These are phyloP conservation scores for Tolypocladium nubicola DNA, from an alignment of 2,329 filamentous ascomycete genomes.

Conservation along the genomic window DNA sequence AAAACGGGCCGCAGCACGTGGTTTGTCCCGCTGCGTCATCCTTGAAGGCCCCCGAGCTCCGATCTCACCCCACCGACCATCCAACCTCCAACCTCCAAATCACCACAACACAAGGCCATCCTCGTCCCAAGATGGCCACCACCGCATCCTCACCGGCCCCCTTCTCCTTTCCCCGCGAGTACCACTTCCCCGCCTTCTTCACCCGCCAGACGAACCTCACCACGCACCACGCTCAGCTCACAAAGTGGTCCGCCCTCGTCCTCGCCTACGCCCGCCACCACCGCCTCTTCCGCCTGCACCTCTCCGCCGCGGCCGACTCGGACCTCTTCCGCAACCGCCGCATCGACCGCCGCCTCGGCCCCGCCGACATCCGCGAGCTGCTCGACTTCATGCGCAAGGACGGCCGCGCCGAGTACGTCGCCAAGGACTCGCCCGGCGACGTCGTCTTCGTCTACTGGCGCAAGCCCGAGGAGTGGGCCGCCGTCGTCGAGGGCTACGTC, in stretches of 20 bases:
- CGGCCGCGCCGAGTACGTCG: slow-evolving; percentile 57
- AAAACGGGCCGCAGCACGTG: not conserved
- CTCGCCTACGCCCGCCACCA: slow-evolving; percentile 74
- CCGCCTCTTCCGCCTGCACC: slow-evolving; percentile 63
- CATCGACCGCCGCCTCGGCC: slow-evolving; percentile 39
- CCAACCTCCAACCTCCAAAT: not conserved
- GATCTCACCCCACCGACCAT: not conserved
- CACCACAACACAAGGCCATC: not conserved
- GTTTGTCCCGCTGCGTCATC: not conserved
- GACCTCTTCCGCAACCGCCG: slow-evolving; percentile 47
- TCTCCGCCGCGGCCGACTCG: slow-evolving; percentile 44
- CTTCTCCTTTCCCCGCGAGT: slow-evolving; percentile 52
- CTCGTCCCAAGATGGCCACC: not conserved
- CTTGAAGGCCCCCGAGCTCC: no score
- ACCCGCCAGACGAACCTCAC: slow-evolving; percentile 65
- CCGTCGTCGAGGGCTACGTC: slow-evolving; percentile 65
- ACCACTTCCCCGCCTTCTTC: slow-evolving; percentile 79
- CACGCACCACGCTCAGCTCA: slow-evolving; percentile 64
- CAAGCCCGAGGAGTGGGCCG: slow-evolving; percentile 84
- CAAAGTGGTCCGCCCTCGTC: slow-evolving; percentile 79
- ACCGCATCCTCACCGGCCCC: slow-evolving; percentile 6
- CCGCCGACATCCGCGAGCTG: slow-evolving; percentile 45
- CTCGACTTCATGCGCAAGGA: slow-evolving; percentile 49
- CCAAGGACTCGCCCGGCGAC: slow-evolving; percentile 20
- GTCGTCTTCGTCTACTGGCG: slow-evolving; percentile 75